Percentiles rank a stretch among this genome's conserved stretches.
Conservation (phyloP, 495 filamentous ascomycete genomes). For the Pseudoneurospora amorphoporcata region DNA sequence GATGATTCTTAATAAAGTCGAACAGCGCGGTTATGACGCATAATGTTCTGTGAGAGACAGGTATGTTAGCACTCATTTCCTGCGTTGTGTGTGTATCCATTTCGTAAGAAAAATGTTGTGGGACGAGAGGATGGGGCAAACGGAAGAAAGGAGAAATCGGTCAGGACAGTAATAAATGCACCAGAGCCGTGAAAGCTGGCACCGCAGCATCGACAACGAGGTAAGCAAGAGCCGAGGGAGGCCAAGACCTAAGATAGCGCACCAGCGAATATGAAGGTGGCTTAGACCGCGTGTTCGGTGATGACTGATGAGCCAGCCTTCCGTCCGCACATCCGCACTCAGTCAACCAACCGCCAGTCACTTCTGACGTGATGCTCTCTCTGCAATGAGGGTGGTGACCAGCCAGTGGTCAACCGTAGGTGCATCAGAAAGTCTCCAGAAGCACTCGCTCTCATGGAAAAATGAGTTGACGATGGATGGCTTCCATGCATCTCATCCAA, state of each 20-base stretch:
- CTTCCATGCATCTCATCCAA: background rate
- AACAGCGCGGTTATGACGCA: constrained; percentile 13
- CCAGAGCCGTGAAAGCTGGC: background rate
- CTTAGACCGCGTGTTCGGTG: background rate
- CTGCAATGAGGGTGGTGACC: background rate
- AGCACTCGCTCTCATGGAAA: background rate
- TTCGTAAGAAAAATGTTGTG: background rate
- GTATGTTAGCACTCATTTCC: background rate
- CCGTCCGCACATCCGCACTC: background rate
- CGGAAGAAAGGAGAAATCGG: background rate
- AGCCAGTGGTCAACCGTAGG: background rate
- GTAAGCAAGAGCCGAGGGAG: background rate
- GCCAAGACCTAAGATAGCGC: background rate
- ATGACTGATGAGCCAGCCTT: background rate
- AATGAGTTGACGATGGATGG: background rate
- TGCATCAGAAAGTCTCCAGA: background rate
- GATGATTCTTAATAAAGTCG: constrained; percentile 20
- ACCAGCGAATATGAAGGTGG: background rate
- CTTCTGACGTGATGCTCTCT: background rate
- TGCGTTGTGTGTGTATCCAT: background rate
- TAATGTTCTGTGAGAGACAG: constrained; percentile 7
- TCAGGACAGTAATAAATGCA: background rate
- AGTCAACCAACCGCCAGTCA: background rate
- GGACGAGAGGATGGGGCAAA: background rate
- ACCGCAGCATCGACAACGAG: background rate